phyloP scores from a whole-genome alignment of 2,329 filamentous ascomycete species.

The Colletotrichum filicis region DNA sequence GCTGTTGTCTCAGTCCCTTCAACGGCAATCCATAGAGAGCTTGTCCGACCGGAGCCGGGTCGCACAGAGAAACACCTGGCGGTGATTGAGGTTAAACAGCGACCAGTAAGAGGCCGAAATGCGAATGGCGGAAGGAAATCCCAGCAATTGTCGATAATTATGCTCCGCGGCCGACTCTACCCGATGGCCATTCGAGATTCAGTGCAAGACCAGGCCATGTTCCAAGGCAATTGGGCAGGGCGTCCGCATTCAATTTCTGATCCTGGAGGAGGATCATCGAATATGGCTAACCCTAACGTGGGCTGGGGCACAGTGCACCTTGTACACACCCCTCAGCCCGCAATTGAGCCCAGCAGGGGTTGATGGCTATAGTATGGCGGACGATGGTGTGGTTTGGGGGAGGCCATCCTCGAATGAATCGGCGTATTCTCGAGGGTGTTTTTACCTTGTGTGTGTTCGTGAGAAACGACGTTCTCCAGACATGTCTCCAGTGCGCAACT shows the following conservation, averaged over 20 bases:
- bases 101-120: conserved; percentile 10
- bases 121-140: neutral
- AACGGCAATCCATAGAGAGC: conserved; percentile 29
- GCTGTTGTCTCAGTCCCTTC: conserved; percentile 6
- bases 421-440: neutral
- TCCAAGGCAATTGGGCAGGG: conserved; percentile 30
- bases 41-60: conserved; percentile 15
- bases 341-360: neutral
- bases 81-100: neutral
- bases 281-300: conserved; percentile 19
- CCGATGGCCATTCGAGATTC: conserved; percentile 10
- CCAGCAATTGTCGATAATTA: conserved; percentile 17
- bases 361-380: conserved; percentile 1
- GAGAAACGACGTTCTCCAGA: conserved; percentile 2
- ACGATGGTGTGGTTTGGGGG: conserved; percentile 12
- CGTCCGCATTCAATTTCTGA: conserved; percentile 31
- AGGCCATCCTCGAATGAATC: neutral
- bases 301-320: conserved; percentile 28
- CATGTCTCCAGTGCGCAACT: conserved; percentile 16
- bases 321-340: conserved; percentile 14
- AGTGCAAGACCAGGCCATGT: conserved; percentile 2
- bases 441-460: neutral
- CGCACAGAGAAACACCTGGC: conserved; percentile 18
- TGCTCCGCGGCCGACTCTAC: conserved; percentile 26
- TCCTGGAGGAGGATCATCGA: conserved; percentile 33